Base-by-base conservation (phyloP, 495 filamentous ascomycete species). In the Lasiosphaeria hispida region DNA sequence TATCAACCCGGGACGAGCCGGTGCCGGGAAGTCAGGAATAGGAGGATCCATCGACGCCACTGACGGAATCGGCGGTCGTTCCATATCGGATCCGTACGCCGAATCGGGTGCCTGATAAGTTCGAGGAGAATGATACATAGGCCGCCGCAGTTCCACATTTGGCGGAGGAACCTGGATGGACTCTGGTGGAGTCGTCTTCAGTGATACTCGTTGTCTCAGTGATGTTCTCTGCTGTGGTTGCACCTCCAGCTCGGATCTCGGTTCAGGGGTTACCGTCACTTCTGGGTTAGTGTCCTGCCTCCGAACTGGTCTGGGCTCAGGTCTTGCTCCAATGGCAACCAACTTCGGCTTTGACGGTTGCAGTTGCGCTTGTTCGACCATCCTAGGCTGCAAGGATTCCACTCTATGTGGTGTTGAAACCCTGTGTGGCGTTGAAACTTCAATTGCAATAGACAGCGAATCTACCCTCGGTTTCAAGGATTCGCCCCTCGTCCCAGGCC, bases 61-160 rank as follows among this genome's bases (percentile, higher is more conserved):
- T 10, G 70, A 72, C 49, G 67, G 56, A 34, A 69, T 59, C 3
- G 66, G 62, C 1, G 60, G 60, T 18, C 71, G 72, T 52, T 83
- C 80, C 49, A 75, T 68, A 55, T 80, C 75, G 10, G 79, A 83
- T 13, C 72, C 78, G 49, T 83, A 82, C 1, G 79, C 80, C 7
- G 80, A 81, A 48, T 81, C 77, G 0, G 76, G 68, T 10, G 71
- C 72, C 40, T 74, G 77, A 53, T 73, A 75, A 15, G 63, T 39
- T 35, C 66, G 53, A n/a, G 60, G 44, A 34, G 41, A 67, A 54
- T n/a, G 61, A 45, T 70, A 69, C 9, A 48, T 49, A 10, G 69
- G 71, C 13, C 64, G 64, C 52, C 62, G 67, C 13, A 71, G 55
- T 34, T 68, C 69, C 5, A 64, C 52, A 19, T 71, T 61, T 0